Evolutionary conservation across 768 basidiomycete species (phyloP), one percentile per base, ranked within the genome.

Genomic region (Boletus speciosus): DNA sequence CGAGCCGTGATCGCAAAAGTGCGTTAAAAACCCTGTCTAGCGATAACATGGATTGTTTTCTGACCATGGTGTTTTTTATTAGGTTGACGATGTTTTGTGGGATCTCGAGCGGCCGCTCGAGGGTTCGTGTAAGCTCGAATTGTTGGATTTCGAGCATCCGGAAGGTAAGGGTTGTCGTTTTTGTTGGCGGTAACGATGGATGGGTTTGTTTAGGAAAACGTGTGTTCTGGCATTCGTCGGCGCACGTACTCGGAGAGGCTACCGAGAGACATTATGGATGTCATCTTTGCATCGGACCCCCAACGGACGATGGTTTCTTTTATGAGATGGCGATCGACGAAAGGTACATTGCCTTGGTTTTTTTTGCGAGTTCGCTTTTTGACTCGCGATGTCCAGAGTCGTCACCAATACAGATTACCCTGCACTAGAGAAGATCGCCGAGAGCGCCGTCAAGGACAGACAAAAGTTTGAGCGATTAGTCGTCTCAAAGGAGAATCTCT

Each of bases 221-320:
- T 63, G 97, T 99, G 8, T 99, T 98, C 78, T 99, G 97, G 97
- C 97, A 98, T 71, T 98, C 97, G 16, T 98, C 95, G 25, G 97
- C 97, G 0, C 97, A 98, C 73, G 93, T 98, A 52, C 81, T 99
- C 16, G 97, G 97, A 42, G 97, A 99, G 73, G 90, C 96, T 51
- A 84, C 93, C 39, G 97, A 99, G 73, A 82, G 90, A 49, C 93
- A 97, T 69, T 96, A 98, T 69, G 96, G 95, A 38, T 97, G 94
- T 70, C 94, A 97, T 76, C 79, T 99, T 14, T 97, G 95, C 65
- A 85, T 97, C 57, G 97, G 97, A 4, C 97, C 97, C 15, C 97
- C 97, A 23, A 93, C 94, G 2, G 93, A 96, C 29, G 94, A 98
- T 7, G 97, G 97, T 21, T 99, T 99, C 81, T 99, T 97, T 79